phyloP scores from a whole-genome alignment of 148 eudicot species.

The Vaccinium vitisidaea region DNA sequence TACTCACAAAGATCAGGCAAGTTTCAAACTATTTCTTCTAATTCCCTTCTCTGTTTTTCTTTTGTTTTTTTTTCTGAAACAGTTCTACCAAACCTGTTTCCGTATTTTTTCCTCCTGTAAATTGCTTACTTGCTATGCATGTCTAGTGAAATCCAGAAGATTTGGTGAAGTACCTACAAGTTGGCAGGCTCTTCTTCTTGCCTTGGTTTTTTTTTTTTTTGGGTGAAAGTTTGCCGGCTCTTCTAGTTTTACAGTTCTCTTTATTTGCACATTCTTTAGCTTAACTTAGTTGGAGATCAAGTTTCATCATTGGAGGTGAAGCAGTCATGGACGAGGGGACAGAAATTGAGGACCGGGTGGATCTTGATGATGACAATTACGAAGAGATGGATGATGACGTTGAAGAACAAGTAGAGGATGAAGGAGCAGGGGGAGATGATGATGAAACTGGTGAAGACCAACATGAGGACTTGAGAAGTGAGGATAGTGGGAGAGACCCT shows the following conservation, averaged over 20 bases:
- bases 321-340: conserved; percentile 72
- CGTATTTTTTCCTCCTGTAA: background rate
- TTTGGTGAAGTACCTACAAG: background rate
- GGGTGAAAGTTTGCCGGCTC: background rate
- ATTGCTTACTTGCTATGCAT: background rate
- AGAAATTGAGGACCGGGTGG: conserved; percentile 92
- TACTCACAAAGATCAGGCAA: background rate
- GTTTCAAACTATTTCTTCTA: background rate
- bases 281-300: conserved; percentile 28
- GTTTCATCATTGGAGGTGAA: conserved; percentile 35
- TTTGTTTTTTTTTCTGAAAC: background rate
- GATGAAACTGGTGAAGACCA: conserved; percentile 63
- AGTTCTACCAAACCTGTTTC: background rate
- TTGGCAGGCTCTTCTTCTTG: background rate
- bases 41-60: background rate
- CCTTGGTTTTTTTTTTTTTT: too few relatives aligned
- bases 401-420: conserved; percentile 76
- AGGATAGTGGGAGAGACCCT: conserved; percentile 51
- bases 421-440: conserved; percentile 45
- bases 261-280: background rate
- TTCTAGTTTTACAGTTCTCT: conserved; percentile 6
- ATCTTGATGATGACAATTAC: conserved; percentile 92
- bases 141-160: background rate
- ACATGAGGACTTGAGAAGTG: conserved; percentile 46
- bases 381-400: conserved; percentile 86